Base-by-base conservation (phyloP, 768 basidiomycete species). In the Boletus coccyginus region DNA sequence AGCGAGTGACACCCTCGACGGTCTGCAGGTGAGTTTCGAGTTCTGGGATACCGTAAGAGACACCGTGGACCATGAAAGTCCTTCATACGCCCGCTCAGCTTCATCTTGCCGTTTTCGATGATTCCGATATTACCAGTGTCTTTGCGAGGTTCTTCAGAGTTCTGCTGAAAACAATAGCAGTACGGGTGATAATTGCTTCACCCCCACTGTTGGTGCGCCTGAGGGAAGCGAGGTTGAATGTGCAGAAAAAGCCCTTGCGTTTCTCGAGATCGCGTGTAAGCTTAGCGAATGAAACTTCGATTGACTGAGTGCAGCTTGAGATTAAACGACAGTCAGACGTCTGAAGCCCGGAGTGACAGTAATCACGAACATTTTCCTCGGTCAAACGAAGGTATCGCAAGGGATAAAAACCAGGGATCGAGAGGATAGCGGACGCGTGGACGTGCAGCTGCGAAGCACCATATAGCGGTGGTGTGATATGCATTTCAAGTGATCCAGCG, bases 41-140 rank as follows among this genome's bases (percentile, higher is more conserved):
- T 49, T 77, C 76, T 2, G 70, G 66, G 36, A 73, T 67, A 41
- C 73, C 70, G 53, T 76, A 72, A n/a, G 75, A 78, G 52, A 77
- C 71, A 35, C 77, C 77, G 47, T 78, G 76, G 52, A 78, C 73
- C 53, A 77, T 77, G 59, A 78, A 60, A 19, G 69, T 73, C 75
- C 58, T 77, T 78, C 59, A 77, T 74, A 36, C 77, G 70, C 8
- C 77, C 75, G 42, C 72, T 65, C 33, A 77, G 62, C 46, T 73
- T 68, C 52, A 79, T 65, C 52, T 65, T 67, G 4, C 72, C 69
- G 7, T 69, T 64, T 41, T 67, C 57, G 11, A 80, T 62, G 39
- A 71, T 63, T 3, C 77, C 81, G 10, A 80, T 66, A 60, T 86
- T 85, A 1, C 85, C 84, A 17, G 83, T 84, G 60, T 53, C 44